These are phyloP conservation scores for Stellera chamaejasme DNA, from an alignment of 345 rosid genomes.

Conservation along the genomic window DNA sequence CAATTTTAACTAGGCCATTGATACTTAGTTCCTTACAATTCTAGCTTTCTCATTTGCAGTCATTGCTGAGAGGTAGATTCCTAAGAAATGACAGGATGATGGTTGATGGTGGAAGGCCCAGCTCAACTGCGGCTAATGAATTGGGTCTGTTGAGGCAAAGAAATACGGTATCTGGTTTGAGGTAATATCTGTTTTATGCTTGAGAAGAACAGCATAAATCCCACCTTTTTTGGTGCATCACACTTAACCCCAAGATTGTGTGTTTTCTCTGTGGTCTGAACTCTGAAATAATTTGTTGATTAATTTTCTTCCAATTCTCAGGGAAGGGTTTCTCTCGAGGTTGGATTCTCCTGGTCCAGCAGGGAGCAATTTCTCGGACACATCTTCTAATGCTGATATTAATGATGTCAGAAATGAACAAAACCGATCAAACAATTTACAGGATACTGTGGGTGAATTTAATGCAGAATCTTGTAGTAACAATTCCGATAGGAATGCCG, in stretches of 20 bases:
- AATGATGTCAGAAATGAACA: slow-evolving; percentile 35
- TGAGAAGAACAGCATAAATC: too few relatives aligned
- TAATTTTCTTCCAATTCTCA: slow-evolving; percentile 19
- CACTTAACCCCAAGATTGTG: too few relatives aligned
- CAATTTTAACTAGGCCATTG: too few relatives aligned
- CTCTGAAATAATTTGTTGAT: too few relatives aligned
- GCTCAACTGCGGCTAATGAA: slow-evolving; percentile 70
- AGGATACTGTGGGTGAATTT: slow-evolving; percentile 21
- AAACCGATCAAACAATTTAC: slow-evolving; percentile 25
- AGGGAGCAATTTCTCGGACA: slow-evolving; percentile 50
- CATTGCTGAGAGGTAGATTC: slow-evolving; percentile 88
- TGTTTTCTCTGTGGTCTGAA: too few relatives aligned
- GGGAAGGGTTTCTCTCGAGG: slow-evolving; percentile 86
- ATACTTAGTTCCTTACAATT: too few relatives aligned
- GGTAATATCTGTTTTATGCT: slow-evolving; percentile 29
- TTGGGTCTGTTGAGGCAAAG: slow-evolving; percentile 83
- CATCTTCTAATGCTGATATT: slow-evolving; percentile 47
- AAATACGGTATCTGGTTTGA: slow-evolving; percentile 86
- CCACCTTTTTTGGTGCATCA: too few relatives aligned
- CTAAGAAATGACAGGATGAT: slow-evolving; percentile 71
- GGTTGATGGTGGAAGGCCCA: slow-evolving; percentile 40
- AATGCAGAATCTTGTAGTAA: slow-evolving; percentile 25
- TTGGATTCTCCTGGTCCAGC: slow-evolving; percentile 50
- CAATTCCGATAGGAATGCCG: slow-evolving; percentile 25
- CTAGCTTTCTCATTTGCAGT: slow-evolving; percentile 34